Evolutionary conservation across 2,329 filamentous ascomycete genomes (phyloP).

Genomic region (Tolypocladium guangdongense): DNA sequence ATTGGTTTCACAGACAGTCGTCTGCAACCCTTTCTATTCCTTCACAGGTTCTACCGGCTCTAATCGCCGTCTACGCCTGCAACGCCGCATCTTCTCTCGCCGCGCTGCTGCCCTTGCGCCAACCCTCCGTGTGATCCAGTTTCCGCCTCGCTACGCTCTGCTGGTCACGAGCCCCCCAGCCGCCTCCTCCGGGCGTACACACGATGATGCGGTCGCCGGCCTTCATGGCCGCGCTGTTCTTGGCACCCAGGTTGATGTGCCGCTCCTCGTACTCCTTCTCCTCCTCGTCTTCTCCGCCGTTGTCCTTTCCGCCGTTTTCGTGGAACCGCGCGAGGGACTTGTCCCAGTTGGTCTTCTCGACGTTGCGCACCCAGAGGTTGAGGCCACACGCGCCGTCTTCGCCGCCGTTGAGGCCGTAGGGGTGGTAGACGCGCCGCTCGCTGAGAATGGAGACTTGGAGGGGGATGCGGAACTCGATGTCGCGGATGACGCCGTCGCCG

Average conservation of each 20-base stretch:
- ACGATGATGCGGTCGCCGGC: slow-evolving; percentile 70
- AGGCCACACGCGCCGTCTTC: slow-evolving; percentile 66
- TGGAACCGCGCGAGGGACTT: slow-evolving; percentile 29
- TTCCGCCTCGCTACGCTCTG: slow-evolving; percentile 38
- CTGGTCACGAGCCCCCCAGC: slow-evolving; percentile 55
- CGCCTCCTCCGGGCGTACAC: slow-evolving; percentile 68
- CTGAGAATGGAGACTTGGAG: slow-evolving; percentile 71
- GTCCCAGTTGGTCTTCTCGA: slow-evolving; percentile 45
- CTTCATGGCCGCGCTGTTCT: slow-evolving; percentile 70
- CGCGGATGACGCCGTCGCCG: slow-evolving; percentile 65
- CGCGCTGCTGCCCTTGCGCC: slow-evolving; percentile 46
- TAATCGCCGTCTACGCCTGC: slow-evolving; percentile 31
- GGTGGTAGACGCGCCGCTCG: slow-evolving; percentile 61
- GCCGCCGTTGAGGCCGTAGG: slow-evolving; percentile 66
- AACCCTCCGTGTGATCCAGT: slow-evolving; percentile 43
- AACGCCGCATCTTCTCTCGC: slow-evolving; percentile 47
- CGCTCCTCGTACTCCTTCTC: slow-evolving; percentile 43
- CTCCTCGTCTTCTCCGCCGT: slow-evolving; percentile 12
- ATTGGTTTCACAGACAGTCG: not conserved
- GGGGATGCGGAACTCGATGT: slow-evolving; percentile 72
- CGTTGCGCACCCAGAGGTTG: slow-evolving; percentile 77
- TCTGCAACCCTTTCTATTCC: no score
- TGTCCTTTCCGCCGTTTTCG: slow-evolving; percentile 11
- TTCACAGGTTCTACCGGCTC: not conserved
- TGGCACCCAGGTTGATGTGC: slow-evolving; percentile 62